Evolutionary conservation across 208 protist genomes (phyloP).

Genomic region (Acanthamoeba castellanii): DNA sequence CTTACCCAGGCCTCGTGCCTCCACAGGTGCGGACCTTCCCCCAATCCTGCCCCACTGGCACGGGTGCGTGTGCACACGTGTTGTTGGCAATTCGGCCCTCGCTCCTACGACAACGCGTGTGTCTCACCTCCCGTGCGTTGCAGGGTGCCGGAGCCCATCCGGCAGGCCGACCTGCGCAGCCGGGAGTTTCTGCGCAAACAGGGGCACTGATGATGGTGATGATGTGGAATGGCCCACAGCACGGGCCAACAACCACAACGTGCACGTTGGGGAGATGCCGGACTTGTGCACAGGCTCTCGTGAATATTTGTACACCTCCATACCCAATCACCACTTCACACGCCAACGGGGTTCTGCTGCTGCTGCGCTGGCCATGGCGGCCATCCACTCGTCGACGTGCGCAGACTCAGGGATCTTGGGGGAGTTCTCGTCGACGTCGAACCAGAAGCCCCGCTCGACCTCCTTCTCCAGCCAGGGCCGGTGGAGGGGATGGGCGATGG

Average conservation of each 20-base stretch:
- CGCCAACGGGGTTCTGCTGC: too few species aligned
- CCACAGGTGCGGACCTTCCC: neutral
- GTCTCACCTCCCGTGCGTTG: conserved; percentile 4
- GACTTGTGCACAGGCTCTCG: too few species aligned
- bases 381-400: conserved; percentile 1
- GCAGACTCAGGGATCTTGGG: conserved; percentile 51
- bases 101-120: neutral
- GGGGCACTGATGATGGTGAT: neutral
- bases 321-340: too few species aligned
- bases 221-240: neutral
- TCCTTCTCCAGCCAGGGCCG: conserved; percentile 30
- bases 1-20: neutral
- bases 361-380: too few species aligned
- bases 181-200: conserved; percentile 88
- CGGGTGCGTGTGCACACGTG: conserved; percentile 12
- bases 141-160: conserved; percentile 95
- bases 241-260: too few species aligned
- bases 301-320: too few species aligned
- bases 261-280: too few species aligned
- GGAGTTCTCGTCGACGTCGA: conserved; percentile 22
- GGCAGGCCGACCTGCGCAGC: conserved; percentile 93
- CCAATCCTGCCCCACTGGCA: conserved; percentile 78
- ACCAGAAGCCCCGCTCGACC: conserved; percentile 51
- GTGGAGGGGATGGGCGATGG: conserved; percentile 79
- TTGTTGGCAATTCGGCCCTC: too few species aligned